phyloP scores from a whole-genome alignment of 129 eudicot species.

The Centrapalus pauciflorus region DNA sequence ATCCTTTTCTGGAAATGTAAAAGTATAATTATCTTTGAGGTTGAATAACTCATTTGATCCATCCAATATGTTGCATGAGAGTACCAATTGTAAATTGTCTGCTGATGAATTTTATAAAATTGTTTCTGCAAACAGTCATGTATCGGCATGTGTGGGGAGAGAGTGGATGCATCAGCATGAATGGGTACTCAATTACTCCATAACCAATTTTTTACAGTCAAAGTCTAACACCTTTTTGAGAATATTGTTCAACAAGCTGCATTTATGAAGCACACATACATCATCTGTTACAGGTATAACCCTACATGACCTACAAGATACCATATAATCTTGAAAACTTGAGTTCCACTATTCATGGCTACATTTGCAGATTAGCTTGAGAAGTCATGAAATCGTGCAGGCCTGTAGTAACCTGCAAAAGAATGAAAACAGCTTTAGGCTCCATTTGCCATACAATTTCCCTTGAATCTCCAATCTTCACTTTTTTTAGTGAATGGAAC shows the following conservation, averaged over 20 bases:
- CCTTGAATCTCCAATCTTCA: background rate
- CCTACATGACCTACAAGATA: conserved; percentile 22
- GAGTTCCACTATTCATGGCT: conserved; percentile 15
- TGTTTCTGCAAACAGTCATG: no score
- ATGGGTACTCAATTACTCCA: background rate
- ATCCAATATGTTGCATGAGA: background rate
- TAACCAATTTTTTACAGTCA: background rate
- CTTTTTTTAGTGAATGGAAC: background rate
- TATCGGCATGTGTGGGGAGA: background rate
- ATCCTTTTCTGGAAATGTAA: background rate
- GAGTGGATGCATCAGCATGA: background rate
- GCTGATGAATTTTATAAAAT: no score
- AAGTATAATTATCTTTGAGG: background rate
- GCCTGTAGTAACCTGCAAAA: conserved; percentile 25
- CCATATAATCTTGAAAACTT: conserved; percentile 13
- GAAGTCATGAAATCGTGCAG: conserved; percentile 21
- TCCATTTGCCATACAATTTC: background rate
- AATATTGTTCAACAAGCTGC: conserved; percentile 24
- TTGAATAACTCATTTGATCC: background rate
- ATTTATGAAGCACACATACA: conserved; percentile 24
- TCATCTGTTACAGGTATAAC: conserved; percentile 23
- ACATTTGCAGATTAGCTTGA: conserved; percentile 22
- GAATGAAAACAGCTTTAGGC: background rate
- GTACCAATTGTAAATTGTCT: no score
- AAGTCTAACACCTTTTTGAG: conserved; percentile 5